phyloP scores from a whole-genome alignment of 495 filamentous ascomycete genomes.

The Neurospora cerealis region DNA sequence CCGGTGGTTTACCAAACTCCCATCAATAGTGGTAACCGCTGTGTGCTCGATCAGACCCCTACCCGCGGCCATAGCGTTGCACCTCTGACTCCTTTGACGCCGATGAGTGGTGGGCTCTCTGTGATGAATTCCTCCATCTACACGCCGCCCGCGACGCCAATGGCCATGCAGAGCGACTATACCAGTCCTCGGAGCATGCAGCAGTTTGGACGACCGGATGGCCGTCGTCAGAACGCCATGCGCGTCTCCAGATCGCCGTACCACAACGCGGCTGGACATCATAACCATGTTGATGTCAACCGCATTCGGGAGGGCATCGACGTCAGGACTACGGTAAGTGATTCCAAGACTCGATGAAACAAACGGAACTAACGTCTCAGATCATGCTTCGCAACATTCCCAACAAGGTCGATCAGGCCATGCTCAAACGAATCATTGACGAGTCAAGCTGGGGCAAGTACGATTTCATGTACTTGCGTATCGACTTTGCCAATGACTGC shows the following conservation, averaged over 20 bases:
- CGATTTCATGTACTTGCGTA: slow-evolving; percentile 92
- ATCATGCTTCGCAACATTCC: slow-evolving; percentile 97
- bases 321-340: slow-evolving; percentile 61
- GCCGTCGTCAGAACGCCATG: slow-evolving; percentile 33
- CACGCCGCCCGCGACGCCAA: slow-evolving; percentile 26
- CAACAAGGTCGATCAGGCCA: slow-evolving; percentile 75
- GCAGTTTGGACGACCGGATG: slow-evolving; percentile 15
- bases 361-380: slow-evolving; percentile 32
- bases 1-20: slow-evolving; percentile 24
- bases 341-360: neutral
- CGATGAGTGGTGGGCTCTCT: slow-evolving; percentile 11
- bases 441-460: slow-evolving; percentile 69
- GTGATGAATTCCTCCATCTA: slow-evolving; percentile 18
- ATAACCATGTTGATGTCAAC: slow-evolving; percentile 58
- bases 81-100: slow-evolving; percentile 11
- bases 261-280: slow-evolving; percentile 37
- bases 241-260: slow-evolving; percentile 29
- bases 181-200: slow-evolving; percentile 22
- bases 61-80: slow-evolving; percentile 17
- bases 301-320: slow-evolving; percentile 58
- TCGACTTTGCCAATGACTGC: slow-evolving; percentile 83
- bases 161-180: slow-evolving; percentile 18
- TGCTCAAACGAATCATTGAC: slow-evolving; percentile 72
- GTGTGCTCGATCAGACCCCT: slow-evolving; percentile 28
- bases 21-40: slow-evolving; percentile 14